These are phyloP conservation scores for Batrachochytrium dendrobatidis DNA, from an alignment of 371 early-diverging fungal species.

Conservation along the genomic window DNA sequence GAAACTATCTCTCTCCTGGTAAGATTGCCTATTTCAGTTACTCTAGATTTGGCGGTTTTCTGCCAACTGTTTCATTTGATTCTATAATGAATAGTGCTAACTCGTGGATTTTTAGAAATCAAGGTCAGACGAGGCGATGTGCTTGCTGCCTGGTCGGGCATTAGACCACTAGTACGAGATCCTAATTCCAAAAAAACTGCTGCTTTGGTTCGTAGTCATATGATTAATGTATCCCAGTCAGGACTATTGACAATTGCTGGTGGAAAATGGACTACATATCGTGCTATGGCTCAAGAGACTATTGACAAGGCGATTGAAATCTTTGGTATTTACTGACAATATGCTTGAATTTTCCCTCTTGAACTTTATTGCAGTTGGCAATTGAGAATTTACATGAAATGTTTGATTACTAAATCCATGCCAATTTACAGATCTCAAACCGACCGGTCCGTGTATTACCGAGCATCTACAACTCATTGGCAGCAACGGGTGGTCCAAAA, in stretches of 20 bases:
- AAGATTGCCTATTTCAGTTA: constrained; percentile 2
- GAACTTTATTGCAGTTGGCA: not conserved
- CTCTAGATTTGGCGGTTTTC: not conserved
- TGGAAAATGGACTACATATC: constrained; percentile 99
- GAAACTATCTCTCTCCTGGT: constrained; percentile 76
- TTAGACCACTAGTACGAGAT: constrained; percentile 97
- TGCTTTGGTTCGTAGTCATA: constrained; percentile 93
- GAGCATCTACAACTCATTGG: constrained; percentile 79
- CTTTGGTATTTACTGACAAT: constrained; percentile 32
- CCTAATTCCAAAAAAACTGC: constrained; percentile 86
- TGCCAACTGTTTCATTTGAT: not conserved
- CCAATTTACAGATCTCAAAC: constrained; percentile 24
- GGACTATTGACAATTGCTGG: constrained; percentile 96
- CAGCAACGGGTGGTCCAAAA: constrained; percentile 75
- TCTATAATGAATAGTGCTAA: not conserved
- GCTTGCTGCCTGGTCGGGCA: constrained; percentile 96
- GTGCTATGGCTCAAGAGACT: constrained; percentile 98
- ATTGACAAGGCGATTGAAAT: constrained; percentile 81
- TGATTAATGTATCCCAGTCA: constrained; percentile 78
- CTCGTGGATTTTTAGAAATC: constrained; percentile 46
- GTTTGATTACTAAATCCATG: constrained; percentile 1
- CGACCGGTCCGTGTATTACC: constrained; percentile 51
- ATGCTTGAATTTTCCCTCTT: not conserved
- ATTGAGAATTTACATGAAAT: not conserved
- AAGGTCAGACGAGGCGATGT: constrained; percentile 94